Base-by-base conservation (phyloP, 495 filamentous ascomycete species). In the Aspergillus wentii region DNA sequence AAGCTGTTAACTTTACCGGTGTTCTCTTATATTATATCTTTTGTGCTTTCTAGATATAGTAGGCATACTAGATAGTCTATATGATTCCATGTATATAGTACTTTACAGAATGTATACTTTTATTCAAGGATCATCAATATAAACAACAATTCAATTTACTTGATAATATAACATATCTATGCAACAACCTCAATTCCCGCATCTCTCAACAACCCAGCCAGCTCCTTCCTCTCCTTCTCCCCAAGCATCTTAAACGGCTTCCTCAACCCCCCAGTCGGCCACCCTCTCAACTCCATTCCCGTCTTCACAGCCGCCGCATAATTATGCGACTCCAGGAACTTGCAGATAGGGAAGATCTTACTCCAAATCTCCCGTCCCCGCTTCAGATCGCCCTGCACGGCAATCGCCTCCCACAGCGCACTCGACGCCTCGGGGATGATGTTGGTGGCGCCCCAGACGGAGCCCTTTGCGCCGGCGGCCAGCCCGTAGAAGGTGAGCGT, bases 401-500 rank as follows among this genome's bases (percentile, higher is more conserved):
- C 21, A 36, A 62, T 44, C 7, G 58, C 58, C 7, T 64, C 52
- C 31, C 46, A 64, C 33, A 64, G 36, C 46, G 57, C 53, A 25
- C 60, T 54, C 13, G 56, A 51, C 41, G 62, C 19, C 48, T 64
- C 61, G 2, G 61, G 61, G 13, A 64, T 60, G 17, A 64, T 46
- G 22, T 64, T 64, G 5, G 58, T 54, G 4, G 61, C 61, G 10
- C 61, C 61, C 61, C 61, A 64, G 8, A 64, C 48, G 16, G 44
- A 51, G 17, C 61, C 61, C 0, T 40, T 46, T 2, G 51, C 41
- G 0, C 61, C 61, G 15, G 61, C 51, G 5, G 54, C 54, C 25
- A 64, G 39, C 8, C 61, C 61, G 33, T 62, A 64, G 41, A 64
- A 64, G 4, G 56, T 64, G 13, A 64, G 37, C 7, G 54, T 62